Evolutionary conservation across 805 yeast species (phyloP), one percentile per base, ranked within the genome.

Genomic region (Spathaspora girioi): DNA sequence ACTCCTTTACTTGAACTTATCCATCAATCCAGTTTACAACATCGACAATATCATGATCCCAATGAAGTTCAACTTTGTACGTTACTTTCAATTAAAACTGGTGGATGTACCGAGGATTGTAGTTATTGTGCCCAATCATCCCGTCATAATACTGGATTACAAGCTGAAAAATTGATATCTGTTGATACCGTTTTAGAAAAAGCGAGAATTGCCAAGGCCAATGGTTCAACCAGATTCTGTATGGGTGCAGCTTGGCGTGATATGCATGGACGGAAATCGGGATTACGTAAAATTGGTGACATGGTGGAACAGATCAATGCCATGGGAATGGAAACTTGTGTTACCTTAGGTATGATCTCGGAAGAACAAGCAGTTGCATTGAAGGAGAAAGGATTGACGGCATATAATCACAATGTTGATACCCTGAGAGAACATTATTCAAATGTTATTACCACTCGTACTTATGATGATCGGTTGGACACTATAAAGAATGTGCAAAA

Each of bases 211-310:
- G 92, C 94, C 11, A 83, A 84, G 58, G 70, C 59, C 5, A 86
- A 86, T 56, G 93, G 93, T 0, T 78, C 87, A 1, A 87, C 94
- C 0, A 73, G 94, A 56, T 87, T 87, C 62, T 87, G 94, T 63
- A 80, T 87, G 83, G 94, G 94, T 45, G 89, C 93, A 10, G 94
- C 94, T 1, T 88, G 93, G 94, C 77, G 94, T 64, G 93, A 86
- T 54, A 87, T 87, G 94, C 71, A 73, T 46, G 93, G 94, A 15
- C 73, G 94, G 46, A 87, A 85, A 64, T 77, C 82, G 15, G 89
- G 86, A 0, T 62, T 87, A 54, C 79, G 76, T 52, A 79, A 73
- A 54, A 85, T 87, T 51, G 70, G 80, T 23, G 79, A 80, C 47
- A 87, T 87, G 92, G 83, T 87, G 32, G 63, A 70, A 27, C 77